phyloP scores from a whole-genome alignment of 139 green algal species.

The Picochlorum sp. region DNA sequence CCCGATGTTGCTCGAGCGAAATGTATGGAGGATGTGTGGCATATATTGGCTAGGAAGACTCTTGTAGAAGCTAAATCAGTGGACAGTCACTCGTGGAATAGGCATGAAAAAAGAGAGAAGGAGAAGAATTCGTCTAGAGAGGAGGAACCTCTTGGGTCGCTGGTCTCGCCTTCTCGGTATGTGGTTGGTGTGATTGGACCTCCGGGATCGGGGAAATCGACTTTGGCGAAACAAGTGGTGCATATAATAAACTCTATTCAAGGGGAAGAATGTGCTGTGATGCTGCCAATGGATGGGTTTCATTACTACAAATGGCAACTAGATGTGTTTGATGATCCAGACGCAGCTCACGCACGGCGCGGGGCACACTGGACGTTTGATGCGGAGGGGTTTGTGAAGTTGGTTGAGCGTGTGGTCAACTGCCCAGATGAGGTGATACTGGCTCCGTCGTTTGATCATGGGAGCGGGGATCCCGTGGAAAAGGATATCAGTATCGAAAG shows the following conservation, averaged over 20 bases:
- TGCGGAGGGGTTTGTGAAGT: slow-evolving; percentile 47
- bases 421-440: not conserved
- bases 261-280: slow-evolving; percentile 22
- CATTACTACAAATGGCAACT: slow-evolving; percentile 71
- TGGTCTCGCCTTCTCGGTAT: not conserved
- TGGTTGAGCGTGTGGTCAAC: slow-evolving; percentile 4
- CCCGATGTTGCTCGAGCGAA: not conserved
- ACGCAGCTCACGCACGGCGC: slow-evolving; percentile 42
- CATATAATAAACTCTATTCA: slow-evolving; percentile 33
- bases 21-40: slow-evolving; percentile 14
- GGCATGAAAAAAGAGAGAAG: too few relatives aligned
- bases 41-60: slow-evolving; percentile 6
- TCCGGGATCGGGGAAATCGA: slow-evolving; percentile 71
- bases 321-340: slow-evolving; percentile 58
- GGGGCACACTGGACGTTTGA: slow-evolving; percentile 82
- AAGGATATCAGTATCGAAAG: slow-evolving; percentile 36
- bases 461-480: slow-evolving; percentile 51
- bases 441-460: slow-evolving; percentile 81
- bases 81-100: not conserved
- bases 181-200: slow-evolving; percentile 68
- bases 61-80: not conserved
- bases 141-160: not conserved
- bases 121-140: not conserved
- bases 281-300: slow-evolving; percentile 75
- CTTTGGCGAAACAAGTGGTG: slow-evolving; percentile 40